These are phyloP conservation scores for Boletus edulis DNA, from an alignment of 768 basidiomycete genomes.

Conservation along the genomic window DNA sequence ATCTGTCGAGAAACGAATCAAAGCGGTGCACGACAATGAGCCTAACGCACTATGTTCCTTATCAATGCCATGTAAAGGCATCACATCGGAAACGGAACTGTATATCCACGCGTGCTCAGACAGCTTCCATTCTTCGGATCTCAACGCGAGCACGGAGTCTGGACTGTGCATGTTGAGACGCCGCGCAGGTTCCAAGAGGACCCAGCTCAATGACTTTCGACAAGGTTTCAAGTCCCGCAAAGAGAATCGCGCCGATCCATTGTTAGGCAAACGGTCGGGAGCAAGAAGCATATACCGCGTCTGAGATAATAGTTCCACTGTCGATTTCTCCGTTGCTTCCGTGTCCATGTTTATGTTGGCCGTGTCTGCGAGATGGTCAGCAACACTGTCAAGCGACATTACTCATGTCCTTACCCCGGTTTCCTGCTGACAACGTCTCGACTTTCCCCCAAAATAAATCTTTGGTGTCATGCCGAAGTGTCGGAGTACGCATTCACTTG, in stretches of 20 bases:
- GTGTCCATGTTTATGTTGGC: too few relatives aligned
- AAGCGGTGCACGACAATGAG: slow-evolving; percentile 20
- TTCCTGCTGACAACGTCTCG: too few relatives aligned
- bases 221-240: slow-evolving; percentile 57
- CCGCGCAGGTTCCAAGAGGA: slow-evolving; percentile 58
- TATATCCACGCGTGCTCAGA: slow-evolving; percentile 4
- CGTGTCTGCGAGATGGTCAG: too few relatives aligned
- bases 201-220: slow-evolving; percentile 57
- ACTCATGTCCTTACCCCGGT: too few relatives aligned
- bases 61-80: slow-evolving; percentile 44
- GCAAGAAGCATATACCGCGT: not conserved
- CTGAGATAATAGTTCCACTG: not conserved
- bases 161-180: slow-evolving; percentile 54
- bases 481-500: too few relatives aligned
- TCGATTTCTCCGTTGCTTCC: too few relatives aligned
- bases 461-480: too few relatives aligned
- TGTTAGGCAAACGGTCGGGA: not conserved
- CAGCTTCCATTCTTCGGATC: slow-evolving; percentile 9
- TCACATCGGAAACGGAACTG: slow-evolving; percentile 46
- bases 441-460: too few relatives aligned
- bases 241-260: not conserved
- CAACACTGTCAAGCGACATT: too few relatives aligned
- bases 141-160: slow-evolving; percentile 44
- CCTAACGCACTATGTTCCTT: slow-evolving; percentile 19
- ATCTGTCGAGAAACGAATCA: slow-evolving; percentile 48